These are phyloP conservation scores for Trichoderma oligosporum DNA, from an alignment of 2,329 filamentous ascomycete species.

Conservation along the genomic window DNA sequence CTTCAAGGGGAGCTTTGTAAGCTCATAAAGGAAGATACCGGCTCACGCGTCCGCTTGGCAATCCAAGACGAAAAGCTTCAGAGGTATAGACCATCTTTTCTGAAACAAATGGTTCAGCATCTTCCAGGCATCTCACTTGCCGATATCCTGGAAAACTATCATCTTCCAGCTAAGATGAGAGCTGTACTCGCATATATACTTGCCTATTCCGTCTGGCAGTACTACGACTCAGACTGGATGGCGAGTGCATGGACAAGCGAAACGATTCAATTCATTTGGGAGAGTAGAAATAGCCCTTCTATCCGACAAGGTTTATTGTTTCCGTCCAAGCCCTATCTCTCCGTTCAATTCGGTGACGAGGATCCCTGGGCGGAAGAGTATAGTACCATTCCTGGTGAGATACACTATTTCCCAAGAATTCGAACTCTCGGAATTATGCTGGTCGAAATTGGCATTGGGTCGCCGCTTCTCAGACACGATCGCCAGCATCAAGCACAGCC, in stretches of 20 bases:
- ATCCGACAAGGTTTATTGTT: background rate
- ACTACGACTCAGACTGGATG: slow-evolving; percentile 22
- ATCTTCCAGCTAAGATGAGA: slow-evolving; percentile 1
- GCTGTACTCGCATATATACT: slow-evolving; percentile 17
- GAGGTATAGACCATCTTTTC: background rate
- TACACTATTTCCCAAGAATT: no score
- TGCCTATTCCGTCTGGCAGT: slow-evolving; percentile 20
- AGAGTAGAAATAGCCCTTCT: background rate
- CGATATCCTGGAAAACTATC: background rate
- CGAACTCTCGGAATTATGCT: no score
- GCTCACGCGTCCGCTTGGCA: background rate
- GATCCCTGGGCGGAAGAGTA: no score
- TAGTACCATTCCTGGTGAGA: no score
- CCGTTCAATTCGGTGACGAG: no score
- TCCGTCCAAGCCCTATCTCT: no score
- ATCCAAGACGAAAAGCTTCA: slow-evolving; percentile 5
- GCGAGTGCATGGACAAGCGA: slow-evolving; percentile 16
- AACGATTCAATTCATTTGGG: slow-evolving; percentile 7
- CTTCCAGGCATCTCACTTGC: slow-evolving; percentile 15
- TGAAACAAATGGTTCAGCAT: background rate
- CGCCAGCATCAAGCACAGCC: no score
- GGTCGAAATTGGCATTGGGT: no score
- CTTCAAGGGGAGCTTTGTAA: background rate
- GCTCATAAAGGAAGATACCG: background rate
- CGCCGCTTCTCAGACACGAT: no score